Evolutionary conservation across 2,329 filamentous ascomycete species (phyloP).

Genomic region (Fusarium staphyleae): DNA sequence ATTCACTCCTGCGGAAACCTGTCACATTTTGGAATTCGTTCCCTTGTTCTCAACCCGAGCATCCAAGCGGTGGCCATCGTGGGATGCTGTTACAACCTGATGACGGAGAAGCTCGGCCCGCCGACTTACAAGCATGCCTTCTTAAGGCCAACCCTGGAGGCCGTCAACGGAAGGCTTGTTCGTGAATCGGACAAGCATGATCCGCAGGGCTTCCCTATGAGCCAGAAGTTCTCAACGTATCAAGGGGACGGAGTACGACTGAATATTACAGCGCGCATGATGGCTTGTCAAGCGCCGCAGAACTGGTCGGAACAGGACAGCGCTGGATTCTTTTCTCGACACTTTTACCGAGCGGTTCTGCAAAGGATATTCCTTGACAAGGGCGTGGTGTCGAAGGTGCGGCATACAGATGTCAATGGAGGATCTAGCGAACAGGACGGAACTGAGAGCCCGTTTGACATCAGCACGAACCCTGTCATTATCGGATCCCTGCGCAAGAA

Average conservation of each 20-base stretch:
- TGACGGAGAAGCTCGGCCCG: conserved; percentile 88
- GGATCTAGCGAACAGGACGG: conserved; percentile 32
- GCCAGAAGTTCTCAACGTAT: conserved; percentile 68
- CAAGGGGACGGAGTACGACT: conserved; percentile 73
- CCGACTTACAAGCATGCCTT: conserved; percentile 85
- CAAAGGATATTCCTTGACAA: conserved; percentile 92
- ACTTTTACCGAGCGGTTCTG: conserved; percentile 89
- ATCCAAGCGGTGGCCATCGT: conserved; percentile 94
- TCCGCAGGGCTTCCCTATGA: conserved; percentile 94
- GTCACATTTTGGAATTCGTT: conserved; percentile 91
- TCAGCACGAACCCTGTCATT: conserved; percentile 79
- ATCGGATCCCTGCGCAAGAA: conserved; percentile 84
- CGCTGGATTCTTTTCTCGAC: conserved; percentile 86
- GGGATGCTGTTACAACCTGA: conserved; percentile 96
- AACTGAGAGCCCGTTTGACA: conserved; percentile 54
- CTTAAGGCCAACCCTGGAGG: conserved; percentile 72
- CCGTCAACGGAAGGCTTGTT: conserved; percentile 71
- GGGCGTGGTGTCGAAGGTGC: conserved; percentile 72
- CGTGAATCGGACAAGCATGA: conserved; percentile 77
- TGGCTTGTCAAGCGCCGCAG: conserved; percentile 93
- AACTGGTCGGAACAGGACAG: conserved; percentile 90
- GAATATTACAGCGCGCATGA: conserved; percentile 97
- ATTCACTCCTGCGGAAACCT: conserved; percentile 98
- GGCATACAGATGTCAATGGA: conserved; percentile 48
- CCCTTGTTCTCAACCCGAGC: conserved; percentile 80